These are phyloP conservation scores for Thecaphora thlaspeos DNA, from an alignment of 1,284 basidiomycete species.

Conservation along the genomic window DNA sequence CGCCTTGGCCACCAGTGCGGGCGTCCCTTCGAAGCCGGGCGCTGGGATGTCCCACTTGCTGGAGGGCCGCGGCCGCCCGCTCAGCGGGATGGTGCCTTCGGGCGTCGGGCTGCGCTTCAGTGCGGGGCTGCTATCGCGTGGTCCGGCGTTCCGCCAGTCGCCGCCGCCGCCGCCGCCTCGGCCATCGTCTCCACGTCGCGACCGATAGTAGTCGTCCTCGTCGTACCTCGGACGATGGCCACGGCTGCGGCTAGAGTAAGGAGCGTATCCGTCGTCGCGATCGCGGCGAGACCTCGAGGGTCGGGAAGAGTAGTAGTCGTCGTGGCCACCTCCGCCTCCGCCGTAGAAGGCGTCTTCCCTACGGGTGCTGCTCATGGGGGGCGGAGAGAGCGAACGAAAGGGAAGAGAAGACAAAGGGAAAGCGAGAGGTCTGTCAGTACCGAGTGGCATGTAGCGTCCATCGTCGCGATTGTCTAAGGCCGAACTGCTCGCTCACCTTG, in stretches of 20 bases:
- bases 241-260: conserved; percentile 4
- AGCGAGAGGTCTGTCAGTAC: too few relatives aligned
- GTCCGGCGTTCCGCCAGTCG: conserved; percentile 28
- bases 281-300: conserved; percentile 25
- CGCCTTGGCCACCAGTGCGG: conserved; percentile 92
- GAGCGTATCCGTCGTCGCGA: conserved; percentile 22
- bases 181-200: conserved; percentile 53
- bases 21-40: conserved; percentile 90
- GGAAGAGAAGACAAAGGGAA: too few relatives aligned
- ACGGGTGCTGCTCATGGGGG: conserved; percentile 16
- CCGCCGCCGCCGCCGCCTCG: conserved; percentile 61
- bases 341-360: conserved; percentile 37
- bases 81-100: conserved; percentile 75
- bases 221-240: conserved; percentile 5
- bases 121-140: conserved; percentile 63
- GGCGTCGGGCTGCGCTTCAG: conserved; percentile 87
- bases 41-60: conserved; percentile 95
- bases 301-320: conserved; percentile 20
- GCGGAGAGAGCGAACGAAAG: too few relatives aligned
- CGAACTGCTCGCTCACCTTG: too few relatives aligned
- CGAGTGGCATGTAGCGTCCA: too few relatives aligned
- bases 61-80: conserved; percentile 79
- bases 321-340: conserved; percentile 17
- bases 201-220: conserved; percentile 55
- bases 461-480: too few relatives aligned